Evolutionary conservation across 2,329 filamentous ascomycete genomes (phyloP).

Genomic region (Aspergillus glaucus): DNA sequence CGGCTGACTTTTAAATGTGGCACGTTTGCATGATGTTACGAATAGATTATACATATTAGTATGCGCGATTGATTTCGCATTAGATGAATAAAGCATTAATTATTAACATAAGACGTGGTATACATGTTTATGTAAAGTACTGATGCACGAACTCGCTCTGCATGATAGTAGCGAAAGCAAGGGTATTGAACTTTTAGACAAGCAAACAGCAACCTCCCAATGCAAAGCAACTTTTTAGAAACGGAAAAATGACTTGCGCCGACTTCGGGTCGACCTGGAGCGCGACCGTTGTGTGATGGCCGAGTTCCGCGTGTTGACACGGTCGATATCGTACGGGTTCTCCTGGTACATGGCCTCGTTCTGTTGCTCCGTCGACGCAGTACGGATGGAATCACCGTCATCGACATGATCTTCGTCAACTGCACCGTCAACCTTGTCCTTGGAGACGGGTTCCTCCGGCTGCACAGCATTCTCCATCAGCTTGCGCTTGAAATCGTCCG

Average conservation of each 20-base stretch:
- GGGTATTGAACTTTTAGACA: not conserved
- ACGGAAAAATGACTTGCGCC: slow-evolving; percentile 4
- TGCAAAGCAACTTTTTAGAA: slow-evolving; percentile 1
- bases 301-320: slow-evolving; percentile 25
- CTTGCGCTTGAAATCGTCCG: slow-evolving; percentile 23
- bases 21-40: not conserved
- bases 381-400: slow-evolving; percentile 3
- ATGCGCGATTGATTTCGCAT: not conserved
- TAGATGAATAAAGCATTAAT: not conserved
- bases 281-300: slow-evolving; percentile 17
- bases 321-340: slow-evolving; percentile 28
- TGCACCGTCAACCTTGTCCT: not conserved
- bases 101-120: not conserved
- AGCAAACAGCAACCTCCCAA: not conserved
- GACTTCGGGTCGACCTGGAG: slow-evolving; percentile 6
- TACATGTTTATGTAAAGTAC: not conserved
- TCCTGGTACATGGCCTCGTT: slow-evolving; percentile 17
- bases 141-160: not conserved
- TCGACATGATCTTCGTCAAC: not conserved
- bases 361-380: slow-evolving; percentile 7
- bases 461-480: slow-evolving; percentile 12
- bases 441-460: not conserved
- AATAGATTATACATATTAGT: not conserved
- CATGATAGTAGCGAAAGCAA: not conserved
- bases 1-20: slow-evolving; percentile 16